These are phyloP conservation scores for Globisporangium middletonii DNA, from an alignment of 352 stramenopile species.

Conservation along the genomic window DNA sequence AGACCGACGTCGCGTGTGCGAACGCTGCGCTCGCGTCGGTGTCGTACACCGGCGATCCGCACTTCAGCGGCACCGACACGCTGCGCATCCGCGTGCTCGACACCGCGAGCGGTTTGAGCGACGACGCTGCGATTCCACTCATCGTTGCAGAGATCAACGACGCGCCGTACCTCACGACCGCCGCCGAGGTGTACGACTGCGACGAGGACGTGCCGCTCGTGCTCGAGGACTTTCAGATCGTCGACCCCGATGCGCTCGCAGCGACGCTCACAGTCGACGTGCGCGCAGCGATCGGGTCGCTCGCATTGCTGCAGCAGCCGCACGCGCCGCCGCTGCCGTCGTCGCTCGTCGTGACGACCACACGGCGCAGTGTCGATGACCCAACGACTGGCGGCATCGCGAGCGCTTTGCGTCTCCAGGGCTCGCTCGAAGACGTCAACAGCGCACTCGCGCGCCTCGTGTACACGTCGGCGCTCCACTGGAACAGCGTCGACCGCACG, in stretches of 20 bases:
- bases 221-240: slow-evolving; percentile 32
- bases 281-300: slow-evolving; percentile 21
- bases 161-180: slow-evolving; percentile 39
- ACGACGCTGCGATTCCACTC: slow-evolving; percentile 36
- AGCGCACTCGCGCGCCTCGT: slow-evolving; percentile 31
- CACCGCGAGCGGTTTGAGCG: slow-evolving; percentile 9
- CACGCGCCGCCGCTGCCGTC: neutral
- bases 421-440: slow-evolving; percentile 36
- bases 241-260: slow-evolving; percentile 34
- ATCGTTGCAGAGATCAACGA: slow-evolving; percentile 56
- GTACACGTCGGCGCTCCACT: slow-evolving; percentile 53
- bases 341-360: slow-evolving; percentile 1
- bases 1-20: slow-evolving; percentile 25
- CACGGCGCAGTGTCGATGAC: neutral
- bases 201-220: slow-evolving; percentile 50
- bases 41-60: slow-evolving; percentile 30
- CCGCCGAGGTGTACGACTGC: slow-evolving; percentile 33
- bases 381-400: neutral
- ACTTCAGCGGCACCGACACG: slow-evolving; percentile 42
- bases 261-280: slow-evolving; percentile 18
- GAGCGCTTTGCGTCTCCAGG: slow-evolving; percentile 23
- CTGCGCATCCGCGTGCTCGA: slow-evolving; percentile 28
- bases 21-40: slow-evolving; percentile 29
- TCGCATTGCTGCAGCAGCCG: slow-evolving; percentile 23
- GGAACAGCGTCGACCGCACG: slow-evolving; percentile 51